A percentile compares a stretch with the other conserved stretches of the same genome.
Conservation (phyloP, 768 basidiomycete species). For the Macrolepiota fuliginosa region DNA sequence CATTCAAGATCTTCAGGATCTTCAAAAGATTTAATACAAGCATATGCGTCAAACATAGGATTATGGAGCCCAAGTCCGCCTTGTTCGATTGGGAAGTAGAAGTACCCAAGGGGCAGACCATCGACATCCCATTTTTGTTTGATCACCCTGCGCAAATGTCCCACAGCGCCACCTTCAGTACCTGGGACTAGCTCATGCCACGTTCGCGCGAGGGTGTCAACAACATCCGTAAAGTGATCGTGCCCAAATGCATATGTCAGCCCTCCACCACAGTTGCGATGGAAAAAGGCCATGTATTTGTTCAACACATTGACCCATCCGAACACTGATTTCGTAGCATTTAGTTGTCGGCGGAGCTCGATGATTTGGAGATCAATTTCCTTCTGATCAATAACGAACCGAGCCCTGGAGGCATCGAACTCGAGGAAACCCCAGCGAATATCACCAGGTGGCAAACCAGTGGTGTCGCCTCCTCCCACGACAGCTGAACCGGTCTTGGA, state of each 20-base stretch:
- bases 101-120: conserved; percentile 38
- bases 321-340: conserved; percentile 32
- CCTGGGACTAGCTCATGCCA: conserved; percentile 25
- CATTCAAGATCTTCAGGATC: too few relatives aligned
- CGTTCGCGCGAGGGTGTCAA: conserved; percentile 30
- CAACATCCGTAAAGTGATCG: conserved; percentile 28
- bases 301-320: conserved; percentile 38
- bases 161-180: conserved; percentile 14
- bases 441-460: conserved; percentile 29
- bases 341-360: conserved; percentile 36
- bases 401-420: conserved; percentile 26
- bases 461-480: conserved; percentile 21
- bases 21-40: background rate
- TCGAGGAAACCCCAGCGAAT: conserved; percentile 40
- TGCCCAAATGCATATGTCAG: conserved; percentile 32
- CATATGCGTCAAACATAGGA: conserved; percentile 18
- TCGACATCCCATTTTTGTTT: conserved; percentile 27
- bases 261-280: conserved; percentile 32
- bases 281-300: conserved; percentile 38
- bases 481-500: conserved; percentile 40
- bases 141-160: conserved; percentile 23
- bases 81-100: conserved; percentile 33
- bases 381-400: conserved; percentile 36
- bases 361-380: conserved; percentile 33
- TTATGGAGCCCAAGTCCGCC: conserved; percentile 38